Base-by-base conservation (phyloP, 306 rosid genomes). In the Inga oerstediana region DNA sequence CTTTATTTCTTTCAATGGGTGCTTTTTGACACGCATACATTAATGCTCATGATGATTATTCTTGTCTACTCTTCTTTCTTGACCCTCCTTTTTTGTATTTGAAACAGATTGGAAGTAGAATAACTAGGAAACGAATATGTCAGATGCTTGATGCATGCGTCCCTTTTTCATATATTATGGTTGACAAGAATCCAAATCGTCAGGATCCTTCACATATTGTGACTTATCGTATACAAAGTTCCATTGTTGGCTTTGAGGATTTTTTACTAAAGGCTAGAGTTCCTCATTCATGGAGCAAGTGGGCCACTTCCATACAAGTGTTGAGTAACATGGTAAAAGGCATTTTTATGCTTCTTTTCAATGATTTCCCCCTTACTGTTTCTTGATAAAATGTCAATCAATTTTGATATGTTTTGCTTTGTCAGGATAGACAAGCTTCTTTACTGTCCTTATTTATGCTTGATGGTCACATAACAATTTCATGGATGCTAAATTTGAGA, bases 191-290 rank as follows among this genome's bases (percentile, higher is more conserved):
- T 91, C 97, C 96, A 78, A 82, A 85, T 81, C 98, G 99, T 81
- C 94, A 92, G 51, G 98, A 95, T 85, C 97, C 99, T 77, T 91
- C 96, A 78, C 98, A 93, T 81, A 92, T 91, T 86, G 88, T 96
- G 48, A 96, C 97, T 19, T 97, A 93, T 83, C 87, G 97, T 78
- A 84, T 96, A 76, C 91, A 93, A 77, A 88, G 94, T 85, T 88
- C 88, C 81, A 84, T 92, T 69, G 82, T 86, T 75, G 86, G 87
- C 70, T 96, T 96, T 85, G 91, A 86, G 61, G 87, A 89, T 81
- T 87, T 85, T 81, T 59, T 96, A 76, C 82, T 88, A 68, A 82
- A 96, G 83, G 86, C 80, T 77, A 83, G 41, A 35, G 82, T 92
- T 80, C 86, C 91, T 58, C 58, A 15, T 77, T 79, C 86, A 80